Percentiles rank a stretch among this genome's conserved stretches.
Conservation (phyloP, 306 rosid species). For the barrel medic (Medicago truncatula) region DNA sequence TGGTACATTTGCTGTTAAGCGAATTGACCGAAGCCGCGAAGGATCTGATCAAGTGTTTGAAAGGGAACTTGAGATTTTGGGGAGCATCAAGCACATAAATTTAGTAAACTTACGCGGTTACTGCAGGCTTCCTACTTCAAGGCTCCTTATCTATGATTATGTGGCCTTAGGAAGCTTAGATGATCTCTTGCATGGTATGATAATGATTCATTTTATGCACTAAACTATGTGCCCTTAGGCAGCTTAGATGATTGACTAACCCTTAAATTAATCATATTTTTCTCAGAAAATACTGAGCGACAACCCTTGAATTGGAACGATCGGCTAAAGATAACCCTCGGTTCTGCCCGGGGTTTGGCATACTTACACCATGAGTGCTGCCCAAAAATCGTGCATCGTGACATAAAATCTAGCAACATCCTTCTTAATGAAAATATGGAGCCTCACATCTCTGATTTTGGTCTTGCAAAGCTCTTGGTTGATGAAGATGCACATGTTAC, state of each 20-base stretch:
- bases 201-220: slow-evolving; percentile 25
- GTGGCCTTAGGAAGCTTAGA: slow-evolving; percentile 87
- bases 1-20: slow-evolving; percentile 89
- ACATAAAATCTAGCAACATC: slow-evolving; percentile 95
- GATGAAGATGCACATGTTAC: slow-evolving; percentile 96
- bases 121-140: slow-evolving; percentile 91
- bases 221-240: not conserved
- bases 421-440: slow-evolving; percentile 89
- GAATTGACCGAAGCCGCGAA: slow-evolving; percentile 73
- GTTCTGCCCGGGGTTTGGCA: slow-evolving; percentile 92
- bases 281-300: slow-evolving; percentile 52
- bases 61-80: slow-evolving; percentile 90
- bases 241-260: not conserved
- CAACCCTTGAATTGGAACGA: slow-evolving; percentile 70
- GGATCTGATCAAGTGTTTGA: slow-evolving; percentile 90
- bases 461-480: slow-evolving; percentile 92
- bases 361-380: slow-evolving; percentile 93
- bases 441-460: slow-evolving; percentile 89
- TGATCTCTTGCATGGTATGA: slow-evolving; percentile 83
- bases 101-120: slow-evolving; percentile 88
- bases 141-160: slow-evolving; percentile 88
- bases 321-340: slow-evolving; percentile 87
- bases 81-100: slow-evolving; percentile 90
- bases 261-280: not conserved
- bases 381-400: slow-evolving; percentile 87